These are phyloP conservation scores for Smallanthus sonchifolius DNA, from an alignment of 129 eudicot genomes.

Conservation along the genomic window DNA sequence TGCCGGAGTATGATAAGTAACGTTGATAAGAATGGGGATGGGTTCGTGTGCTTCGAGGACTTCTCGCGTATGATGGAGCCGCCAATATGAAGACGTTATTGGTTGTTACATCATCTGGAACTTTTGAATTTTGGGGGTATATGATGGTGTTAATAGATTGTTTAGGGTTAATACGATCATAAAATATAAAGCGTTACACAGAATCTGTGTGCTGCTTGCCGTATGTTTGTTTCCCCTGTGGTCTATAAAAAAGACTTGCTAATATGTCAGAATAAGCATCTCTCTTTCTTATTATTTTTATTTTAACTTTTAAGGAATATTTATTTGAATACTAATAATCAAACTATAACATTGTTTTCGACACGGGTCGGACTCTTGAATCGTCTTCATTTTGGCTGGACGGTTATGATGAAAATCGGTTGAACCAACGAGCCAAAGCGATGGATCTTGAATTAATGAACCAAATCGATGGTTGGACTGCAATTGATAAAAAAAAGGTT, in stretches of 20 bases:
- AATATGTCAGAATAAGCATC: neutral
- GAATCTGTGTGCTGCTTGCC: conserved; percentile 9
- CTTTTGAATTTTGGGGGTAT: neutral
- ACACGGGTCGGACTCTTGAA: too few relatives aligned
- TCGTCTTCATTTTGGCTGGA: too few relatives aligned
- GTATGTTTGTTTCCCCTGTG: conserved; percentile 8
- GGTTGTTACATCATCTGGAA: neutral
- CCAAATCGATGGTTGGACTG: too few relatives aligned
- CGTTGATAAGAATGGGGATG: conserved; percentile 67
- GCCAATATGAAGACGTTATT: conserved; percentile 18
- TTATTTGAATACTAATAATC: neutral
- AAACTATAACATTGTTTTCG: too few relatives aligned
- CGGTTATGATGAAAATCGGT: too few relatives aligned
- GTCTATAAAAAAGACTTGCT: neutral
- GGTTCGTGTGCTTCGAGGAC: conserved; percentile 87
- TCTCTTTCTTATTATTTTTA: neutral
- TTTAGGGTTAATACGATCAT: neutral
- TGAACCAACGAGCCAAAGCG: too few relatives aligned
- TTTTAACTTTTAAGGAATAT: neutral
- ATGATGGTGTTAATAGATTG: conserved; percentile 13
- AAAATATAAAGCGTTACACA: neutral
- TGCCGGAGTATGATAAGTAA: conserved; percentile 71
- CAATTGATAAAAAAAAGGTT: too few relatives aligned
- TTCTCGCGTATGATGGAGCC: conserved; percentile 67
- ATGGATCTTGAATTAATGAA: too few relatives aligned